Evolutionary conservation across 495 filamentous ascomycete species (phyloP).

Genomic region (Tuber magnatum): DNA sequence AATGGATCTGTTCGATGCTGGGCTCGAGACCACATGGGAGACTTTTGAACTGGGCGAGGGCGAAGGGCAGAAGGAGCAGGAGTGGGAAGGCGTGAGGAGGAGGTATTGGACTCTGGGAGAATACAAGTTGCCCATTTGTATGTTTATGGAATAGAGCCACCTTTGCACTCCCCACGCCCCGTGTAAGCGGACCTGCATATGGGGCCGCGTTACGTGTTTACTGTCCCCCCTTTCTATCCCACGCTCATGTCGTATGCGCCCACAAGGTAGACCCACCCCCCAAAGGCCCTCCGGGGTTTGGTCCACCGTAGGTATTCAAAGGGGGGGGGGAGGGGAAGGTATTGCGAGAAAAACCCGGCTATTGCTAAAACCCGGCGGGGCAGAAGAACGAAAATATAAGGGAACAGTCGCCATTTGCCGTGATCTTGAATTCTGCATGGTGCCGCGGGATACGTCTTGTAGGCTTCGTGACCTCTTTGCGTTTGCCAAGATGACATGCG

Average conservation of each 20-base stretch:
- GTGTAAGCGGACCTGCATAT: not conserved
- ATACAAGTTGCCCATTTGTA: slow-evolving; percentile 59
- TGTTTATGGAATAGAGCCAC: slow-evolving; percentile 36
- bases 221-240: not conserved
- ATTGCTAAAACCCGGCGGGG: not conserved
- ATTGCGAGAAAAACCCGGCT: not conserved
- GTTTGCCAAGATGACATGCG: not conserved
- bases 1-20: slow-evolving; percentile 84
- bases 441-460: not conserved
- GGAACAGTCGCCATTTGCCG: not conserved
- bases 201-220: not conserved
- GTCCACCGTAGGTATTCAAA: not conserved
- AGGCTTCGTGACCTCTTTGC: not conserved
- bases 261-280: not conserved
- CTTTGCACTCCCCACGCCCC: not conserved
- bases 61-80: slow-evolving; percentile 45
- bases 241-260: not conserved
- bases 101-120: slow-evolving; percentile 80
- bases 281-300: not conserved
- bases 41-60: slow-evolving; percentile 62
- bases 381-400: not conserved
- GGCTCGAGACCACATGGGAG: slow-evolving; percentile 82
- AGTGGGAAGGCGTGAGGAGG: slow-evolving; percentile 77
- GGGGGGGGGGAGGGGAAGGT: not conserved
- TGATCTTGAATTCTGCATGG: not conserved